These are phyloP conservation scores for Podospora appendiculata DNA, from an alignment of 495 filamentous ascomycete genomes.

Conservation along the genomic window DNA sequence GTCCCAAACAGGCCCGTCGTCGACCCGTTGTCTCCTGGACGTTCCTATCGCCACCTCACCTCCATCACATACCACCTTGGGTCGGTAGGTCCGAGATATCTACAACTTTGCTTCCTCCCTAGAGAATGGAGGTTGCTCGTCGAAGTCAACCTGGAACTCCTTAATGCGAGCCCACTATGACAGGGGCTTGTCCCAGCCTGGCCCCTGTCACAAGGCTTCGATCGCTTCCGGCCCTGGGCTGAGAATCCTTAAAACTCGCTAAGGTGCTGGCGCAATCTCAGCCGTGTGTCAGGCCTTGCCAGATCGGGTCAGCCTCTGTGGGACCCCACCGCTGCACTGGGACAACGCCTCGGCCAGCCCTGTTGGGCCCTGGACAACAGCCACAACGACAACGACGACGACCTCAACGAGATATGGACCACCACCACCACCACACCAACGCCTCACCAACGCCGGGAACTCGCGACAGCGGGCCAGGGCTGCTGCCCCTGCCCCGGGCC, in stretches of 20 bases:
- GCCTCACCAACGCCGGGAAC: no score
- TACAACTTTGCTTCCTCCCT: no score
- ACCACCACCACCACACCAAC: no score
- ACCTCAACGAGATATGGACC: no score
- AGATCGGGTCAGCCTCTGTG: constrained; percentile 8
- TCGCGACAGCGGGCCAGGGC: no score
- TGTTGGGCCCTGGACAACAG: no score
- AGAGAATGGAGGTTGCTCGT: no score
- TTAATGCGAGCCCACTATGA: constrained; percentile 12
- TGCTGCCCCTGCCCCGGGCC: no score
- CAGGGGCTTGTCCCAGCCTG: constrained; percentile 12
- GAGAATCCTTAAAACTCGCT: constrained; percentile 30
- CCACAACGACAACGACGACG: no score
- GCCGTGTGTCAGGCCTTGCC: constrained; percentile 29
- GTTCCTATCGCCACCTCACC: not conserved
- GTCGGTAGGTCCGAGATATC: not conserved
- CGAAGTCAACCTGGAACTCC: not conserved
- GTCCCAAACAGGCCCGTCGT: constrained; percentile 7
- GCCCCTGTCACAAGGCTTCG: constrained; percentile 21
- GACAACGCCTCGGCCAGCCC: no score
- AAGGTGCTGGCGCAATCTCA: constrained; percentile 30
- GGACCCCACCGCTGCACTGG: not conserved
- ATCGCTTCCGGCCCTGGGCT: constrained; percentile 26
- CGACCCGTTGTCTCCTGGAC: not conserved
- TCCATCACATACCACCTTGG: not conserved